Base-by-base conservation (phyloP, 768 basidiomycete genomes). In the Amanita rimosa region DNA sequence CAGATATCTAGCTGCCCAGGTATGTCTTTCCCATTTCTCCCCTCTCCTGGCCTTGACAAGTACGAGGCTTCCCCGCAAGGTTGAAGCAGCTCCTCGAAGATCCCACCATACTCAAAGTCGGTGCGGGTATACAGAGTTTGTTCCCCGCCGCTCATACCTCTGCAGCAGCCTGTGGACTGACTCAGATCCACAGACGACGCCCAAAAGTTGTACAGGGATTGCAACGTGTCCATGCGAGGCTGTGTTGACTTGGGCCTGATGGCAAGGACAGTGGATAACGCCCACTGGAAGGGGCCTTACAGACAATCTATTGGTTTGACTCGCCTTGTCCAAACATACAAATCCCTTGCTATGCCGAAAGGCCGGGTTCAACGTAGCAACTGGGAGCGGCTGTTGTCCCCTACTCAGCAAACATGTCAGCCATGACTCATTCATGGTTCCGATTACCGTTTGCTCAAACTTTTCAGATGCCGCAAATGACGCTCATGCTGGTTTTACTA, bases 61-160 rank as follows among this genome's bases (percentile, higher is more conserved):
- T 48, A 44, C 48, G 52, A 82, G 79, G 64, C 53, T 78, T 83
- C 54, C 83, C 79, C 0, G 55, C 52, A 27, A 71, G 64, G 47
- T 71, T 89, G 1, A 66, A 57, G 38, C 56, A 67, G 3, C 52
- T 90, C 24, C 70, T 90, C 11, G 67, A 67, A 50, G 72, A 78
- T 48, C 61, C 76, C 0, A 58, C 59, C n/a, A 71, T 76, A 46
- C 60, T 73, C 51, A 90, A 90, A 62, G 73, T 76, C 6, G 88
- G 88, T 17, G 83, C 87, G 45, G 79, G 71, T 21, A 87, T 89
- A n/a, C 78, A 79, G 65, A 58, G 87, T 83, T 55, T 53, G 70
- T 26, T 1, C 26, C 26, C 1, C 48, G 54, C 43, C 40, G n/a
- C 33, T 52, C 24, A 41, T 36, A n/a, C 34, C 33, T 49, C 37